Evolutionary conservation across 495 filamentous ascomycete species (phyloP), one percentile per base, ranked within the genome.

Genomic region (Podospora conica): DNA sequence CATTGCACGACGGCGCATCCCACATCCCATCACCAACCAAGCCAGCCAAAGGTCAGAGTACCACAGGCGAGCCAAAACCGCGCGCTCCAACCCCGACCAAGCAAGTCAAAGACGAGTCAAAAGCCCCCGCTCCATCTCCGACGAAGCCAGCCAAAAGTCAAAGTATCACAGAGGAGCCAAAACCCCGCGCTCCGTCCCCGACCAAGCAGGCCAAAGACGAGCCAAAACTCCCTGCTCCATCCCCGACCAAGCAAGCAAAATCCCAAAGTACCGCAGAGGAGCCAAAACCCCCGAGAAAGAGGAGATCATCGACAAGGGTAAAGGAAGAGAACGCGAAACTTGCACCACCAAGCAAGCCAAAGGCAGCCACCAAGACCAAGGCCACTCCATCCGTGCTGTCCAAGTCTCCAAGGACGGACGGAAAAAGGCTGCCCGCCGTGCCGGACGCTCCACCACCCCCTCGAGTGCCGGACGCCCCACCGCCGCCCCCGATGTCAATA

Each of bases 201-300:
- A 15, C 11, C 31, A 33, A 33, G 12, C n/a, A n/a, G n/a, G n/a
- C n/a, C n/a, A n/a, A n/a, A n/a, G n/a, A n/a, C n/a, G n/a, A n/a
- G n/a, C n/a, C n/a, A n/a, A n/a, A n/a, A n/a, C 58, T 40, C 58
- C 24, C n/a, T 10, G 48, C 12, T 7, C 33, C 23, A 33, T 21
- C 54, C 18, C 1, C 20, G 3, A 21, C 62, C 9, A 68, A 23
- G 40, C 21, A 48, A 9, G 40, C 48, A 22, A 61, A 31, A 48
- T n/a, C 15, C 9, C 24, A 48, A 31, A 22, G 65, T 24, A 9
- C 63, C 65, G 7, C 31, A 31, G 23, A 53, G 0, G 40, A 48
- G 11, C 31, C 61, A 20, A 54, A 62, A 20, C n/a, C 63, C 3
- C 63, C 63, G 11, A 64, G 40, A 27, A 64, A 64, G 22, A 64